Conservation (phyloP, 148 eudicot genomes). For the Spergularia marina region DNA sequence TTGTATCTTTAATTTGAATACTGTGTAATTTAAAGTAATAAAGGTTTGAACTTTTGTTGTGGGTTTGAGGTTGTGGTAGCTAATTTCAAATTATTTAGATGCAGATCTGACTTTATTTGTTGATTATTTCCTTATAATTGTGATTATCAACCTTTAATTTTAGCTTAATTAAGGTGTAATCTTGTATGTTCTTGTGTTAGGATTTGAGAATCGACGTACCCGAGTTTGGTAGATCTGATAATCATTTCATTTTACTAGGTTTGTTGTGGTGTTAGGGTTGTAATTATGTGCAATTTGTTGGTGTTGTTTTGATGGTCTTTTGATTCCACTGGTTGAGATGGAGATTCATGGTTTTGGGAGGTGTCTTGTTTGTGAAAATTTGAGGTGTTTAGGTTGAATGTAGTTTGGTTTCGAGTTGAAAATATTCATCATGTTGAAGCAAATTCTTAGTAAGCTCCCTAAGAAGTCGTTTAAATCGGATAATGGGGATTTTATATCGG, state of each 20-base stretch:
- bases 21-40: conserved; percentile 3
- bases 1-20: background rate
- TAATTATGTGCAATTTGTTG: background rate
- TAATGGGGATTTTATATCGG: conserved; percentile 29
- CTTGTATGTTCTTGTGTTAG: conserved; percentile 16
- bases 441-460: conserved; percentile 70
- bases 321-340: conserved; percentile 19
- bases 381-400: conserved; percentile 23
- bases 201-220: conserved; percentile 4
- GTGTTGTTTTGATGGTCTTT: conserved; percentile 2
- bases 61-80: background rate
- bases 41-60: conserved; percentile 8
- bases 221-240: conserved; percentile 18
- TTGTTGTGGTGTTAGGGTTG: conserved; percentile 11
- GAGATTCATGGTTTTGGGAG: conserved; percentile 27
- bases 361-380: conserved; percentile 13
- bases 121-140: conserved; percentile 18
- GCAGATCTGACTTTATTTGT: conserved; percentile 34
- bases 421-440: conserved; percentile 66
- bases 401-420: conserved; percentile 5
- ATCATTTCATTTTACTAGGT: background rate
- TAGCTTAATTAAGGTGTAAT: conserved; percentile 5
- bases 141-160: conserved; percentile 14
- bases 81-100: conserved; percentile 23
- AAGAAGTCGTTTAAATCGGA: conserved; percentile 62